phyloP scores from a whole-genome alignment of 306 rosid species.

The Cicer cuneatum region DNA sequence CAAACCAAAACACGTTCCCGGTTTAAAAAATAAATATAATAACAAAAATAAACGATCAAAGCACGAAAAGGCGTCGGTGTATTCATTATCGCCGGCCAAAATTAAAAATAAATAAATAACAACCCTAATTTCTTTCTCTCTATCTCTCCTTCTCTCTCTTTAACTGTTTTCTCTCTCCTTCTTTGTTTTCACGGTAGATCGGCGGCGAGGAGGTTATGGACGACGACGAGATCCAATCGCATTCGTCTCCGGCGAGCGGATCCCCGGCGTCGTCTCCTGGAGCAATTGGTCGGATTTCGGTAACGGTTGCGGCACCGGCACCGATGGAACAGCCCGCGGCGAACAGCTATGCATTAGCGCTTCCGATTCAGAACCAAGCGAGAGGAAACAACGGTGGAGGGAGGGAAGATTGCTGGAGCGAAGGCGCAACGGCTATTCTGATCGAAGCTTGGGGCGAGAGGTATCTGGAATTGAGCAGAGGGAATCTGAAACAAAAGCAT shows the following conservation, averaged over 20 bases:
- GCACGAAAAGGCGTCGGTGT: constrained; percentile 48
- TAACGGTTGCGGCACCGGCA: constrained; percentile 80
- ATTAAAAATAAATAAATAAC: constrained; percentile 34
- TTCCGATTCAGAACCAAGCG: constrained; percentile 61
- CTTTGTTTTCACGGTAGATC: constrained; percentile 45
- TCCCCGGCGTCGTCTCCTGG: constrained; percentile 70
- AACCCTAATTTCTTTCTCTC: constrained; percentile 47
- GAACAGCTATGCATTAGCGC: constrained; percentile 65
- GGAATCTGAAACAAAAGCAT: constrained; percentile 96
- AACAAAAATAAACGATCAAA: constrained; percentile 2
- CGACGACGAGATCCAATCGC: constrained; percentile 85
- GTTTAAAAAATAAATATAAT: constrained; percentile 8
- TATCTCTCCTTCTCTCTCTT: constrained; percentile 29
- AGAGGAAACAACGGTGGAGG: constrained; percentile 59
- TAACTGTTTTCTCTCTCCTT: constrained; percentile 32
- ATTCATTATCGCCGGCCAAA: constrained; percentile 67
- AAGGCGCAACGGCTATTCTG: constrained; percentile 88
- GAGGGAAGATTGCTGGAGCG: constrained; percentile 99
- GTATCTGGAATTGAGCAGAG: constrained; percentile 90
- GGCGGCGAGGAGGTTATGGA: constrained; percentile 59
- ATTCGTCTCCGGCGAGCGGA: constrained; percentile 68
- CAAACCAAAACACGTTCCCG: constrained; percentile 34
- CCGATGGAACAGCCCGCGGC: constrained; percentile 39
- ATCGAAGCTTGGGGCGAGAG: constrained; percentile 99
- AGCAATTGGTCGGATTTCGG: constrained; percentile 72